These are phyloP conservation scores for Phytophthora rubi DNA, from an alignment of 352 stramenopile species.

Conservation along the genomic window DNA sequence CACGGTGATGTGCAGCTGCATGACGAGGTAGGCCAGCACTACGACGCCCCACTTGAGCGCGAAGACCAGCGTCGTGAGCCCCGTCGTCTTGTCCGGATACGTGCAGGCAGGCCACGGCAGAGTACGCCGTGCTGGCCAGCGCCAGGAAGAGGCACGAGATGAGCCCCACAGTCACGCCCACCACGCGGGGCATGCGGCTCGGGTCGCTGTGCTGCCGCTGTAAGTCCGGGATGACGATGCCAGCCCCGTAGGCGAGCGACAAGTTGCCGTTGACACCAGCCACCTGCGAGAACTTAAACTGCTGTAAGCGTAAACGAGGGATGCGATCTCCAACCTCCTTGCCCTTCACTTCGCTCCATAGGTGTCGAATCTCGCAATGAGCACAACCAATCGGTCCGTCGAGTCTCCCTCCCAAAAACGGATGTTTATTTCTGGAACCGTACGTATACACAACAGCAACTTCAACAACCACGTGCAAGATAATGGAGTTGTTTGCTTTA, in stretches of 20 bases:
- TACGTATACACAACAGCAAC: too few species aligned
- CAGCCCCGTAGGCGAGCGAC: conserved; percentile 7
- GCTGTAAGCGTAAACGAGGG: too few species aligned
- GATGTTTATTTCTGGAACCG: too few species aligned
- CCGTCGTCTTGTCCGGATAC: conserved; percentile 31
- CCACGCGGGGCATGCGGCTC: conserved; percentile 9
- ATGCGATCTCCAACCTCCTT: too few species aligned
- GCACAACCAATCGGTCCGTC: too few species aligned
- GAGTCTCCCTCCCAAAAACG: too few species aligned
- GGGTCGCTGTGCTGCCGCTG: conserved; percentile 16
- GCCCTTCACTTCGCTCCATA: too few species aligned
- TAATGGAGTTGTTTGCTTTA: too few species aligned
- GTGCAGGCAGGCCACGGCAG: conserved; percentile 49
- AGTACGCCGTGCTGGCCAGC: conserved; percentile 42
- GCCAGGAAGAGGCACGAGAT: conserved; percentile 40
- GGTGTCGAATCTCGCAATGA: too few species aligned
- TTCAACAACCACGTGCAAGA: too few species aligned
- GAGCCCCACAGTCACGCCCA: conserved; percentile 18
- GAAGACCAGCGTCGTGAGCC: conserved; percentile 45
- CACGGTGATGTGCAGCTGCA: conserved; percentile 25
- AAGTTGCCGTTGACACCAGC: conserved; percentile 9
- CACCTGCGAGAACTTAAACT: too few species aligned
- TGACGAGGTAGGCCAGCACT: conserved; percentile 17
- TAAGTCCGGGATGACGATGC: conserved; percentile 13
- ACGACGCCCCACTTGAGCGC: conserved; percentile 10